Base-by-base conservation (phyloP, 441 rosid genomes). In the Aquilaria agallochum region DNA sequence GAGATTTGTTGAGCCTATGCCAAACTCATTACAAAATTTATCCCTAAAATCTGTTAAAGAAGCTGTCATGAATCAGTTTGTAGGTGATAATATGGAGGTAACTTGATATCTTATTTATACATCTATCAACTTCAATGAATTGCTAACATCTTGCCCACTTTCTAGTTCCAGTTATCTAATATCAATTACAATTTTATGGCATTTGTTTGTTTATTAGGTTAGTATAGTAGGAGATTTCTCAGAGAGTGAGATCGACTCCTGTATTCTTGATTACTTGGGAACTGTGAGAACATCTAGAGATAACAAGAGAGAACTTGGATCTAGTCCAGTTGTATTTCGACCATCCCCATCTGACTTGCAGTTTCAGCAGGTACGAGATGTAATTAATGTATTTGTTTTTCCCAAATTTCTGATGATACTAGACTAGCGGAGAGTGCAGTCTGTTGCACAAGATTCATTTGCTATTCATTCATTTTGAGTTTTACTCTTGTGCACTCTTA, bases 81-180 rank as follows among this genome's bases (percentile, higher is more conserved):
- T 90, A 50, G 96, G 91, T 73, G 85, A 82, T 69, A 96, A 96
- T 79, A 89, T 96, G 98, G 99, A 96, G 98, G 99, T 84, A 58
- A 31, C 65, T 70, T 56, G 47, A 67, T 52, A 55, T 5, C 45
- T 40, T 40, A 7, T 40, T 40, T 40, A 20, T 20, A 20, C 27
- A 20, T 20, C 27, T 20, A 20, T 20, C 27, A 40, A 40, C 45
- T 40, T 40, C 10, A 7, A 40, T 40, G 45, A 40, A 40, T 40
- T 40, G 9, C 45, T 40, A 40, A 10, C 45, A 6, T 40, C 9
- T 40, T 40, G 45, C 42, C 5, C 7, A 40, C 45, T 40, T 8
- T 10, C 45, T 40, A 40, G 45, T 10, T 5, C 45, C 45, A 7
- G 5, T 40, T 40, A 40, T 10, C 27, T 20, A 40, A 6, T 40